Conservation (phyloP, 306 rosid genomes). For the Prunus mume region DNA sequence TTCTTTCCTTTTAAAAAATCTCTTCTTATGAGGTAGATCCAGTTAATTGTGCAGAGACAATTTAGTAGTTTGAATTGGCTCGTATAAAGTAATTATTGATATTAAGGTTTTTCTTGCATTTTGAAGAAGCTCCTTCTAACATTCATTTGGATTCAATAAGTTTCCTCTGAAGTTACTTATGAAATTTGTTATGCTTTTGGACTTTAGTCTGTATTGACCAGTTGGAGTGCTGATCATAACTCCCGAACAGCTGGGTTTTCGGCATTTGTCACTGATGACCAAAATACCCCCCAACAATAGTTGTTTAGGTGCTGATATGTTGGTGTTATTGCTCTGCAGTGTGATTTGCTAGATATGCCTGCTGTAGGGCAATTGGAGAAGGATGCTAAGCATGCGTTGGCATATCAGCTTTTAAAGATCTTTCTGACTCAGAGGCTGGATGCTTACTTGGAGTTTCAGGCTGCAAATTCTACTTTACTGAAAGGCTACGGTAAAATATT, state of each 20-base stretch:
- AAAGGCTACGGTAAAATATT: conserved; percentile 59
- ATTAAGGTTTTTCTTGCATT: neutral
- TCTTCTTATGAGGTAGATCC: neutral
- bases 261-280: neutral
- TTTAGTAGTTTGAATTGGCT: neutral
- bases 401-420: conserved; percentile 80
- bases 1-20: neutral
- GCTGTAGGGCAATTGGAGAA: conserved; percentile 88
- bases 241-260: neutral
- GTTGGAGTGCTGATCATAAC: neutral
- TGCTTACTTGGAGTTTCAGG: conserved; percentile 73
- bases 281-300: neutral
- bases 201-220: neutral
- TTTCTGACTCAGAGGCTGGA: conserved; percentile 82
- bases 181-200: neutral
- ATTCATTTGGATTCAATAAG: neutral
- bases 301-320: conserved; percentile 5
- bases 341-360: conserved; percentile 80
- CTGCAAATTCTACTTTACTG: conserved; percentile 70
- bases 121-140: neutral
- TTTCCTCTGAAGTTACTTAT: neutral
- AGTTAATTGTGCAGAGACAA: neutral
- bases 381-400: conserved; percentile 67
- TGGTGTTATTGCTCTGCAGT: conserved; percentile 42
- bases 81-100: neutral